Percentiles rank a stretch among this genome's conserved stretches.
Conservation (phyloP, 2,329 filamentous ascomycete species). For the Pyrenophora seminiperda region DNA sequence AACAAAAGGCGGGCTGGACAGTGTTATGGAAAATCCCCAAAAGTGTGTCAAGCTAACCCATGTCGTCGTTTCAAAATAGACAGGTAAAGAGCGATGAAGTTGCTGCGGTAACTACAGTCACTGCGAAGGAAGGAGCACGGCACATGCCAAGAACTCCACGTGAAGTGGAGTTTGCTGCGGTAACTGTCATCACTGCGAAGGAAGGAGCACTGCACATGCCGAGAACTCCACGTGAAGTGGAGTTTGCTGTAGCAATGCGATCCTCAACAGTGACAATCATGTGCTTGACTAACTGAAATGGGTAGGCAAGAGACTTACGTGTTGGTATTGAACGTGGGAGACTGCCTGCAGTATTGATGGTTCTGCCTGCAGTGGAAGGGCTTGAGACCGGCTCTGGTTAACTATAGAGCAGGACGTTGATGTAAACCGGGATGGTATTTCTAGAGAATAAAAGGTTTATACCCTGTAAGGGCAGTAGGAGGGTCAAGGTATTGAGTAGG, state of each 20-base stretch:
- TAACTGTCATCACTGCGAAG: conserved; percentile 20
- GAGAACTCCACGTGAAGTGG: conserved; percentile 10
- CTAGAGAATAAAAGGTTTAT: conserved; percentile 5
- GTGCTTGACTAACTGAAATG: conserved; percentile 1
- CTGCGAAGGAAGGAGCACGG: conserved; percentile 13
- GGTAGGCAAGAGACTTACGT: conserved; percentile 13
- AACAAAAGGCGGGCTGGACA: conserved; percentile 3
- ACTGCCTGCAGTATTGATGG: conserved; percentile 26
- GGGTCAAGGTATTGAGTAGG: conserved; percentile 6
- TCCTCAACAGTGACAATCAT: not conserved
- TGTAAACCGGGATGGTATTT: not conserved
- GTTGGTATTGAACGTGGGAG: conserved; percentile 18
- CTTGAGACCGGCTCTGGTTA: conserved; percentile 22
- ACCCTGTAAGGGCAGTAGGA: not conserved
- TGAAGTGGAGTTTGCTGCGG: conserved; percentile 19
- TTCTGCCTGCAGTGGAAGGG: conserved; percentile 21
- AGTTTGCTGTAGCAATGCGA: not conserved
- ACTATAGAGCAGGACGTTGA: not conserved
- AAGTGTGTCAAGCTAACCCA: conserved; percentile 3
- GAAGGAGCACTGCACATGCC: conserved; percentile 11
- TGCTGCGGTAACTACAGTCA: conserved; percentile 22
- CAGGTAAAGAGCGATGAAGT: conserved; percentile 15
- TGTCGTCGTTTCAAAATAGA: conserved; percentile 13
- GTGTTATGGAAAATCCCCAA: conserved; percentile 10
- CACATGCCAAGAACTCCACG: conserved; percentile 3